phyloP scores from a whole-genome alignment of 306 rosid species.

The Fagus sylvatica region DNA sequence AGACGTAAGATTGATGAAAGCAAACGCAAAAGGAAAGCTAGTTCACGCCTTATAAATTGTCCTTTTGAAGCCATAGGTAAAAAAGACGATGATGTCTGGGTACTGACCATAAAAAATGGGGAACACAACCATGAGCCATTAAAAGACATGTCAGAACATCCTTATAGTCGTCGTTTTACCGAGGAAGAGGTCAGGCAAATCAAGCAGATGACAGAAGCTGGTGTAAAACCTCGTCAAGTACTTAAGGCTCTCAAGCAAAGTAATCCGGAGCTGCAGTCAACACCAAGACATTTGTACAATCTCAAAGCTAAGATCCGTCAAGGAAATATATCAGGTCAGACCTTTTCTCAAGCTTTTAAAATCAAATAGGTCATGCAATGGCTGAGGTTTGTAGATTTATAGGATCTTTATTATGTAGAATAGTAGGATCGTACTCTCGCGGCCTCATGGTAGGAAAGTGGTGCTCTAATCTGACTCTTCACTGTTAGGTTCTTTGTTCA shows the following conservation, averaged over 20 bases:
- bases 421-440: neutral
- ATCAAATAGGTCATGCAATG: slow-evolving; percentile 12
- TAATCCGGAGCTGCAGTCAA: slow-evolving; percentile 75
- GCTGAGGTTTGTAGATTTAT: slow-evolving; percentile 8
- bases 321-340: slow-evolving; percentile 68
- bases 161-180: slow-evolving; percentile 70
- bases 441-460: neutral
- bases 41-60: slow-evolving; percentile 75
- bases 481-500: neutral
- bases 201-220: slow-evolving; percentile 72
- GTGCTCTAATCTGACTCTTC: neutral
- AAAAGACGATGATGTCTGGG: slow-evolving; percentile 65
- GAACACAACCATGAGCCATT: slow-evolving; percentile 76
- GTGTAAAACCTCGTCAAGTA: slow-evolving; percentile 74
- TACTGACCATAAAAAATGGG: slow-evolving; percentile 63
- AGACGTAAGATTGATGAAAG: slow-evolving; percentile 77
- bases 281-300: slow-evolving; percentile 80
- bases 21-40: slow-evolving; percentile 71
- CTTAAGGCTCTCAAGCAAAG: slow-evolving; percentile 72
- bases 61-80: slow-evolving; percentile 80
- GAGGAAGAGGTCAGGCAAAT: slow-evolving; percentile 72
- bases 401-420: neutral
- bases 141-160: slow-evolving; percentile 80
- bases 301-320: slow-evolving; percentile 82
- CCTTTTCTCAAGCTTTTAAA: slow-evolving; percentile 16